Percentiles rank a stretch among this genome's conserved stretches.
phyloP scores from a whole-genome alignment of 805 yeast genomes.

The Starmerella sp. region DNA sequence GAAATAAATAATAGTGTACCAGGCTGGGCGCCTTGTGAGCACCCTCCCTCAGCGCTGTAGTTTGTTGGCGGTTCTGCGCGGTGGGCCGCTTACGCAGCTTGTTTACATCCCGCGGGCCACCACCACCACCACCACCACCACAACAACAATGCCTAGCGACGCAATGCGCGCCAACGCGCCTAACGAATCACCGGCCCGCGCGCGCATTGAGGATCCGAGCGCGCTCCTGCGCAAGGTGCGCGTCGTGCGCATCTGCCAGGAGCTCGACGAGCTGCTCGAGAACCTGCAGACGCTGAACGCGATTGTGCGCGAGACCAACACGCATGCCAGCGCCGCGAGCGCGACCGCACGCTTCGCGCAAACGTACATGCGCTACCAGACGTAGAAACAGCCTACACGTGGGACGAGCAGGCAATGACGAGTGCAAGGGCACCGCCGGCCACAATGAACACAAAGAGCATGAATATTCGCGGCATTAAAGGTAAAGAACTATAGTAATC shows the following conservation, averaged over 20 bases:
- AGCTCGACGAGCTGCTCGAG: slow-evolving; percentile 1
- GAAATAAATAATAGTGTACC: too few species aligned
- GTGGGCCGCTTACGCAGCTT: neutral
- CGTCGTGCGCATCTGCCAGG: neutral
- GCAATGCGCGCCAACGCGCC: neutral
- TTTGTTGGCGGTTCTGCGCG: neutral
- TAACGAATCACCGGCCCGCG: neutral
- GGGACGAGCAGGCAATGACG: too few species aligned
- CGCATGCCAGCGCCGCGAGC: neutral
- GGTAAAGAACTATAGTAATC: too few species aligned
- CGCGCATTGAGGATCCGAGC: neutral
- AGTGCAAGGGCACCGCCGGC: too few species aligned
- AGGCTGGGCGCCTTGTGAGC: too few species aligned
- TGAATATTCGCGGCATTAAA: too few species aligned
- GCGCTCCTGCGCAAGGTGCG: neutral
- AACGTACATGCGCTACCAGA: neutral
- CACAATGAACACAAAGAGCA: too few species aligned
- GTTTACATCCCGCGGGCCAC: neutral
- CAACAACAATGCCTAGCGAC: neutral
- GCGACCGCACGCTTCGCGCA: neutral
- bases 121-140: neutral
- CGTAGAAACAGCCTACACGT: too few species aligned
- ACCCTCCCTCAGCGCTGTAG: neutral
- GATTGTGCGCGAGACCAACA: slow-evolving; percentile 1
- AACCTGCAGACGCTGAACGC: neutral